Evolutionary conservation across 2,329 filamentous ascomycete genomes (phyloP), one percentile per base, ranked within the genome.

Genomic region (Fusarium haematococcum): DNA sequence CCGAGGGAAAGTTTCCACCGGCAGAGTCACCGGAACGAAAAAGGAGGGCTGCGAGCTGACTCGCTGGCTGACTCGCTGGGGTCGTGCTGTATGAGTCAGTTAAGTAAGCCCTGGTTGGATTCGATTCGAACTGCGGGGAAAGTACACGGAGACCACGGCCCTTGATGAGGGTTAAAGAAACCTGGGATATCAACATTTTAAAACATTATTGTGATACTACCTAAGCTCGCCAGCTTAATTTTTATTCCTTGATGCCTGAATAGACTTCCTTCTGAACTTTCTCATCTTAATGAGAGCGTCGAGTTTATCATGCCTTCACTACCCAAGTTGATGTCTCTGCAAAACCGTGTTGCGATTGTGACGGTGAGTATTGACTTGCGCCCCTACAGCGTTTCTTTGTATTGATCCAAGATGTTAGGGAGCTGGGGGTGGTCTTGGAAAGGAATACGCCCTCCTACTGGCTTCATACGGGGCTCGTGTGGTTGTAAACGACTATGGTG

Each of bases 401-500:
- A 23, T 37, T 57, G 52, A 57, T n/a, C 7, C 20, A 8, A 25
- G 20, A n/a, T 2, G 5, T 11, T 27, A 61, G 58, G 58, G 76
- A 2, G 74, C 76, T 11, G 76, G 76, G n/a, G 69, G 75, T 18
- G 76, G 76, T 7, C 69, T 78, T 5, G 76, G 76, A 16, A 68
- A 75, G 18, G 74, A 77, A 33, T 75, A 78, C 20, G 75, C 75
- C 9, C 52, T 78, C 11, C 50, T 74, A 4, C 65, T 78, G 14
- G 75, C 66, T 6, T 39, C 23, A 33, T 68, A 65, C 10, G 75
- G 75, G 10, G 74, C 75, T 9, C 13, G 45, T 5, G 71, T 76
- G 6, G 69, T 78, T 16, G 65, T 77, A 27, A 76, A 77, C 37
- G 66, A 68, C 35, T 68, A 68, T 30, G 66, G 66, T 14, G 66